A percentile compares a stretch with the other conserved stretches of the same genome.
Conservation (phyloP, 2,329 filamentous ascomycete species). For the Aspergillus amoenus region DNA sequence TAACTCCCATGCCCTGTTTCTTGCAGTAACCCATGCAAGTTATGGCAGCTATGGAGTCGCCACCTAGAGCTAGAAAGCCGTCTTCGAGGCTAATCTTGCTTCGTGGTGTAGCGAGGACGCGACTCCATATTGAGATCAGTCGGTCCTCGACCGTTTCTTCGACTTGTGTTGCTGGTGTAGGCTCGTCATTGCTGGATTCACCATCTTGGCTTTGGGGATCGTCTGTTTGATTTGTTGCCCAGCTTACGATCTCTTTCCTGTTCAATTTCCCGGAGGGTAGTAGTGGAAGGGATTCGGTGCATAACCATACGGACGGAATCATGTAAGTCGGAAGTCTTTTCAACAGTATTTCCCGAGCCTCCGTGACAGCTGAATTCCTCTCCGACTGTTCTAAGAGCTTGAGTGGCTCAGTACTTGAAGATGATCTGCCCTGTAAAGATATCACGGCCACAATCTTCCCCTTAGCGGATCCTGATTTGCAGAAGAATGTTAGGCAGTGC, state of each 20-base stretch:
- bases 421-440: slow-evolving; percentile 24
- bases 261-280: slow-evolving; percentile 49
- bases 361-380: slow-evolving; percentile 23
- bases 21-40: slow-evolving; percentile 50
- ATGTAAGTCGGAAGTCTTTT: slow-evolving; percentile 46
- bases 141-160: slow-evolving; percentile 30
- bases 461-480: slow-evolving; percentile 35
- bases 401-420: slow-evolving; percentile 21
- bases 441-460: slow-evolving; percentile 34
- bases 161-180: slow-evolving; percentile 12
- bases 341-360: slow-evolving; percentile 30
- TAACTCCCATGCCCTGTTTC: slow-evolving; percentile 46
- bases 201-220: slow-evolving; percentile 25
- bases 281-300: slow-evolving; percentile 45
- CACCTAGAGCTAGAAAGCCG: slow-evolving; percentile 47
- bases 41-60: slow-evolving; percentile 53
- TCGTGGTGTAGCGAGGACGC: slow-evolving; percentile 39
- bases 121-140: slow-evolving; percentile 36
- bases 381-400: slow-evolving; percentile 23
- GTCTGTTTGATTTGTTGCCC: slow-evolving; percentile 30
- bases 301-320: slow-evolving; percentile 49
- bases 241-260: slow-evolving; percentile 38
- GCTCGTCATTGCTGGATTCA: background rate
- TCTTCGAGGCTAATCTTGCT: slow-evolving; percentile 33
- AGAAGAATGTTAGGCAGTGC: slow-evolving; percentile 37